A percentile compares a stretch with the other conserved stretches of the same genome.
phyloP scores from a whole-genome alignment of 1,139 yeast species.

The Hyphopichia wangnamkhiaoensis region DNA sequence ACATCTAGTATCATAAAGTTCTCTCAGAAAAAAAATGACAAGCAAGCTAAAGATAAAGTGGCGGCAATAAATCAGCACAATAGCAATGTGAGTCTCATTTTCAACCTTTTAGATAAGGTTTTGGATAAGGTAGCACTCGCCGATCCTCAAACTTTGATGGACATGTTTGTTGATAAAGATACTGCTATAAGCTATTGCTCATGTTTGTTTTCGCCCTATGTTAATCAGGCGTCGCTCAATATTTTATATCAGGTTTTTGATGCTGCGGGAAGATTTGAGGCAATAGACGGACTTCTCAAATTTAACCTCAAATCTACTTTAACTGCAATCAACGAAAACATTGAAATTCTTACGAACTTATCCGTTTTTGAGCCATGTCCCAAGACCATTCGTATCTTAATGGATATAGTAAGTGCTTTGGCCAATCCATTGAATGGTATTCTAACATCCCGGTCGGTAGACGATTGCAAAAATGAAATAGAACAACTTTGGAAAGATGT shows the following conservation, averaged over 20 bases:
- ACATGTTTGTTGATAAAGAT: constrained; percentile 20
- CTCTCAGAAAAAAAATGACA: constrained; percentile 25
- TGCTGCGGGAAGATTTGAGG: constrained; percentile 67
- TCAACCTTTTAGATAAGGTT: constrained; percentile 22
- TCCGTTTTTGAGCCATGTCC: constrained; percentile 74
- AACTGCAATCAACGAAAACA: constrained; percentile 47
- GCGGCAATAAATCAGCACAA: constrained; percentile 35
- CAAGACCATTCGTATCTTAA: constrained; percentile 68
- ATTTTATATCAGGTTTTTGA: constrained; percentile 77
- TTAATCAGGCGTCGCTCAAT: constrained; percentile 70
- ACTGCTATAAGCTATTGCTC: constrained; percentile 66
- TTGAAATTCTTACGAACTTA: constrained; percentile 46
- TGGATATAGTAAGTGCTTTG: constrained; percentile 69
- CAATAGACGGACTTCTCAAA: constrained; percentile 56
- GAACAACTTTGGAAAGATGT: constrained; percentile 60
- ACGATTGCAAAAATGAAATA: constrained; percentile 15
- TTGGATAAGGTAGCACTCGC: constrained; percentile 40
- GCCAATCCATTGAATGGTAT: constrained; percentile 67
- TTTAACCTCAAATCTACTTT: constrained; percentile 46
- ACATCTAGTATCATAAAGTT: constrained; percentile 44
- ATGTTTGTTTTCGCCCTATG: constrained; percentile 59
- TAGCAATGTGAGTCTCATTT: constrained; percentile 25
- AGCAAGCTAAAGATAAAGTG: constrained; percentile 18
- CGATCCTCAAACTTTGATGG: constrained; percentile 45
- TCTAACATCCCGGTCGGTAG: constrained; percentile 16